Base-by-base conservation (phyloP, 2,329 filamentous ascomycete species). In the Colletotrichum sp. region DNA sequence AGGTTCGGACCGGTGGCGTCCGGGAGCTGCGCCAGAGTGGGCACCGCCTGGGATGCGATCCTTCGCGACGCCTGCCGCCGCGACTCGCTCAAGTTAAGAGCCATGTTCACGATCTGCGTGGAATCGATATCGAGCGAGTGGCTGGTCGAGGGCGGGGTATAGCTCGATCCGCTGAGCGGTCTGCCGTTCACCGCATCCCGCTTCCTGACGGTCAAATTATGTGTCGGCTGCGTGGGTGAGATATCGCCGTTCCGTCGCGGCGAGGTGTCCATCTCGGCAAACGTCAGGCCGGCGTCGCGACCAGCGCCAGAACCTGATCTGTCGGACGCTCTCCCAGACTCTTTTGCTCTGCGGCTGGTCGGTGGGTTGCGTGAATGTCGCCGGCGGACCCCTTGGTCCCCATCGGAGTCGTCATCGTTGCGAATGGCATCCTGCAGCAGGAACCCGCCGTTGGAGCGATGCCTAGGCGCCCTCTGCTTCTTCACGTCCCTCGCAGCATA, bases 101-200 rank as follows among this genome's bases (percentile, higher is more conserved):
- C 96, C 91, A 98, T 94, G 80, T 96, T 96, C 56, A 98, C 95
- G 78, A 98, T 97, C 83, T 98, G 95, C 6, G 94, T 92, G 9
- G 96, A 94, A 80, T 98, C 96, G 75, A 94, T 89, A 79, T 95
- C 92, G 25, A 94, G 82, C 7, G 83, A 79, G 25, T 69, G 16
- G 82, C 77, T 61, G 77, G 77, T 36, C 72, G 76, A 77, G 28
- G 79, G 79, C 48, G 64, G 76, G 43, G 5, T 77, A 71, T 55
- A 76, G 78, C 68, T 77, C 66, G 60, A 70, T 25, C 39, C 72
- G 36, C 61, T 66, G 70, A 76, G 55, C 62, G 78, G 58, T 78
- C 80, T 62, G 70, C 79, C 66, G 74, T 81, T 55, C 74, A 73
- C 70, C 73, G 78, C 64, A 39, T 76, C 73, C 15, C 76, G 73